Percentiles rank a stretch among this genome's conserved stretches.
These are phyloP conservation scores for Psophocarpus tetragonolobus DNA, from an alignment of 306 rosid species.

Conservation along the genomic window DNA sequence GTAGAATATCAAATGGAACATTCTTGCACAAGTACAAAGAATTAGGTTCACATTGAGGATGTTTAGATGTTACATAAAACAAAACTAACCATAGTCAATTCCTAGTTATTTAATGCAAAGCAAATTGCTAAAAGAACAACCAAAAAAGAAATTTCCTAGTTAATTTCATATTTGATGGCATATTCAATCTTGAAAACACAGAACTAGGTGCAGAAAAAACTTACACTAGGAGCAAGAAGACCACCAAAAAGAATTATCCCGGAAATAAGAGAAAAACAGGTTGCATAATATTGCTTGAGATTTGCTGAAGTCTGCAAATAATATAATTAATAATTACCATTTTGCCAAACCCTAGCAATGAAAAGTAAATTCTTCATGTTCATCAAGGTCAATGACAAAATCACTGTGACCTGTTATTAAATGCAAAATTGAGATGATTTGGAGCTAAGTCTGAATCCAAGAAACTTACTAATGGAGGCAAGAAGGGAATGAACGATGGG, in stretches of 20 bases:
- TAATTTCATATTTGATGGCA: neutral
- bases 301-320: conserved; percentile 81
- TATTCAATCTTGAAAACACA: conserved; percentile 5
- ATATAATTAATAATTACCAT: conserved; percentile 31
- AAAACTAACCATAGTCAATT: conserved; percentile 16
- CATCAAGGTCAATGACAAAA: conserved; percentile 15
- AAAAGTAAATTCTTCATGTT: neutral
- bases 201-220: conserved; percentile 30
- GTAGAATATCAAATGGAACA: neutral
- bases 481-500: conserved; percentile 95
- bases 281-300: conserved; percentile 84
- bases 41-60: conserved; percentile 5
- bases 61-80: neutral
- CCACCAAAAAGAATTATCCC: conserved; percentile 92
- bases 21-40: conserved; percentile 7
- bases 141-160: conserved; percentile 5
- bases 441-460: neutral
- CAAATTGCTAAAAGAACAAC: neutral
- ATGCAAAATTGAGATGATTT: conserved; percentile 7
- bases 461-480: conserved; percentile 90
- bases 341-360: neutral
- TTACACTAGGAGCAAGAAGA: conserved; percentile 90
- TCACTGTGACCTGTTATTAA: neutral
- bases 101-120: conserved; percentile 6
- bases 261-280: conserved; percentile 80